phyloP scores from a whole-genome alignment of 768 basidiomycete species.

The Tricholoma sp. region DNA sequence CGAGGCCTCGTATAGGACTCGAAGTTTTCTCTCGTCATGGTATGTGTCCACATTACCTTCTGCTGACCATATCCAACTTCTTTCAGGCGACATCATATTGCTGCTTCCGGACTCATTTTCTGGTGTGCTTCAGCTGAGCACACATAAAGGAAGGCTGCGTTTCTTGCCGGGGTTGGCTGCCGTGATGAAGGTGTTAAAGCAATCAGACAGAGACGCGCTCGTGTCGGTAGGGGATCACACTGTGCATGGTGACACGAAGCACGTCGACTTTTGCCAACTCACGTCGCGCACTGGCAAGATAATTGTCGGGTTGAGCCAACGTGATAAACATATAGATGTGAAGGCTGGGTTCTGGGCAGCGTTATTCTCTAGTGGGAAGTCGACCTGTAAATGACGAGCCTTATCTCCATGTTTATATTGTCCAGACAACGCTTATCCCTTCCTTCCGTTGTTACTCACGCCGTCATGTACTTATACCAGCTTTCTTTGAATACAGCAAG shows the following conservation, averaged over 20 bases:
- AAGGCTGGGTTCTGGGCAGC: constrained; percentile 36
- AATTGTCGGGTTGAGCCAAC: constrained; percentile 37
- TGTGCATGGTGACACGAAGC: constrained; percentile 8
- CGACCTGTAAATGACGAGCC: neutral
- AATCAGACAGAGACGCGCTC: constrained; percentile 29
- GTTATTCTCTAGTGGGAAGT: constrained; percentile 10
- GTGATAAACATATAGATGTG: constrained; percentile 27
- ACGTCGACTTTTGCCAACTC: constrained; percentile 36
- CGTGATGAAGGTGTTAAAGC: constrained; percentile 21
- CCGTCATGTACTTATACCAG: neutral
- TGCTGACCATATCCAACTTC: constrained; percentile 2
- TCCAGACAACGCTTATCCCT: neutral
- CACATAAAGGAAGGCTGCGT: constrained; percentile 17
- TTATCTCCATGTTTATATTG: neutral
- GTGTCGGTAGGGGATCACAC: constrained; percentile 29
- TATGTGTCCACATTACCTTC: constrained; percentile 7
- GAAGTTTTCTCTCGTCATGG: constrained; percentile 31
- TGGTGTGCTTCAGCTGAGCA: constrained; percentile 25
- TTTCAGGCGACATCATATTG: constrained; percentile 20
- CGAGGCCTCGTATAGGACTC: constrained; percentile 32
- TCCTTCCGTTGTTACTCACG: neutral
- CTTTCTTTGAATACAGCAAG: neutral
- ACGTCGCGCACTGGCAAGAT: constrained; percentile 32
- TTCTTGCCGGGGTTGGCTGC: constrained; percentile 25
- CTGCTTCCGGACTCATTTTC: constrained; percentile 23